Conservation (phyloP, 345 rosid species). For the Brassica carinata region DNA sequence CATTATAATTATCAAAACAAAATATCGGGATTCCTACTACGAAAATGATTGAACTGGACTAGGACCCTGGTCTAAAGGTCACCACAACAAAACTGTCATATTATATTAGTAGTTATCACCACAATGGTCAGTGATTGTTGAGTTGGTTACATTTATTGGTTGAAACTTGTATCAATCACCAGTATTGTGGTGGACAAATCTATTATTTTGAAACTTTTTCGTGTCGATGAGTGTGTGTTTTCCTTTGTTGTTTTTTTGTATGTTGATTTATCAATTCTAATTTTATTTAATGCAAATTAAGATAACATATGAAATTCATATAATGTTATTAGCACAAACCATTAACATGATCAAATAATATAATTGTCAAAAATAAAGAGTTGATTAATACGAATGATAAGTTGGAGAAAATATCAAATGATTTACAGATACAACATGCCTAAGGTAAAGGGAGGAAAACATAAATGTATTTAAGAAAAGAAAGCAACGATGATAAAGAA, state of each 20-base stretch:
- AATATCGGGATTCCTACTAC: conserved; percentile 32
- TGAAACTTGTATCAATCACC: conserved; percentile 17
- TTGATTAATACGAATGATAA: conserved; percentile 34
- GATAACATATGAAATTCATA: neutral
- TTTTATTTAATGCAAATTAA: neutral
- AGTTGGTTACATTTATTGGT: neutral
- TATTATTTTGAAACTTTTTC: neutral
- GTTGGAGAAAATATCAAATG: conserved; percentile 24
- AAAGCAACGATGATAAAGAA: neutral
- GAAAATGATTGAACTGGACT: conserved; percentile 37
- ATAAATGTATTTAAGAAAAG: neutral
- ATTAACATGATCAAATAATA: neutral
- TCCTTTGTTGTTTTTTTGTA: neutral
- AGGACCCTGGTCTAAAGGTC: neutral
- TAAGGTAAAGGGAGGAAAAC: conserved; percentile 24
- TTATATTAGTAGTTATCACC: conserved; percentile 4
- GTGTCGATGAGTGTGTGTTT: neutral
- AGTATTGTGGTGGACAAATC: neutral
- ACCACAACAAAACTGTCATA: conserved; percentile 6
- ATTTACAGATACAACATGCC: conserved; percentile 39
- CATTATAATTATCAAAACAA: neutral
- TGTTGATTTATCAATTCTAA: neutral
- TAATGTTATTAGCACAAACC: neutral
- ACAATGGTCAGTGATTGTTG: conserved; percentile 2
- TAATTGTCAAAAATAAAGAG: conserved; percentile 8